Evolutionary conservation across 768 basidiomycete genomes (phyloP).

Genomic region (Auricularia sp.): DNA sequence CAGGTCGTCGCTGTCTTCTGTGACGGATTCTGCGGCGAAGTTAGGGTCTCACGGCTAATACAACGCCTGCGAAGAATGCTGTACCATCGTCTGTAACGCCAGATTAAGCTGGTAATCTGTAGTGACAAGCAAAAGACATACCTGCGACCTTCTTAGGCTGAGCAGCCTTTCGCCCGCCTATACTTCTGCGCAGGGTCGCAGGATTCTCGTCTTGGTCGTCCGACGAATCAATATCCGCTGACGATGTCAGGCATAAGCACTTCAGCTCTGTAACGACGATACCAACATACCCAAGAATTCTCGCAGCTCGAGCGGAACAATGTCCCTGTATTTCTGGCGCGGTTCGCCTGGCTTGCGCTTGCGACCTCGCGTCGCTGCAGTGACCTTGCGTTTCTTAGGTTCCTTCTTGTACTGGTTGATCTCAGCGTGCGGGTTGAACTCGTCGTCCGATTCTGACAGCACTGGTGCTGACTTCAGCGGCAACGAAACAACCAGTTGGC

Average conservation of each 20-base stretch:
- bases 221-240: not conserved
- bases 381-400: not conserved
- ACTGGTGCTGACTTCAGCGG: not conserved
- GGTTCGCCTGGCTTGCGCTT: not conserved
- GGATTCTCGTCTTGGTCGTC: not conserved
- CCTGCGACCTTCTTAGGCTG: not conserved
- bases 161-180: not conserved
- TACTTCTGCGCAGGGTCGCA: not conserved
- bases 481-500: not conserved
- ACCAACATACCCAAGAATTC: not conserved
- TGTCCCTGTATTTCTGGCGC: not conserved
- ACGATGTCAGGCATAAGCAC: not conserved
- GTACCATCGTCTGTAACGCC: not conserved
- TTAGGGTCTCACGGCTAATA: not conserved
- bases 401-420: not conserved
- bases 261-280: not conserved
- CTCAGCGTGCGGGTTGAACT: slow-evolving; percentile 1
- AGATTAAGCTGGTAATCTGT: not conserved
- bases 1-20: not conserved
- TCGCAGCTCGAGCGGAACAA: not conserved
- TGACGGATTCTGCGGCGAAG: not conserved
- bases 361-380: not conserved
- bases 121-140: not conserved
- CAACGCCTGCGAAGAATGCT: not conserved
- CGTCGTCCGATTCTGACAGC: not conserved